Conservation (phyloP, 768 basidiomycete genomes). For the Lanmaoa rubissima region DNA sequence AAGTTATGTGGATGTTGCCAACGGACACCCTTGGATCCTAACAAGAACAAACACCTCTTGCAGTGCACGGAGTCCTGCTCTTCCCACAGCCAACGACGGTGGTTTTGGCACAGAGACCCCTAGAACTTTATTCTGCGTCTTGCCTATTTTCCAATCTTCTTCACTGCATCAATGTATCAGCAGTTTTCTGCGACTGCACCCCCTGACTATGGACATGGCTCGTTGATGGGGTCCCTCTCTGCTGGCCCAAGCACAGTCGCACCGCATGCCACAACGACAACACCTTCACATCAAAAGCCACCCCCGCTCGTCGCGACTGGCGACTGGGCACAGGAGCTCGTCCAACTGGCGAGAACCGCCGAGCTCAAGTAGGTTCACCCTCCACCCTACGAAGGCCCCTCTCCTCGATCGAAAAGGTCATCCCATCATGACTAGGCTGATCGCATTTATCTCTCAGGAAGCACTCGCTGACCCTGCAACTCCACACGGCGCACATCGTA, state of each 20-base stretch:
- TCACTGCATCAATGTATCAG: conserved; percentile 33
- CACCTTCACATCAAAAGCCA: conserved; percentile 27
- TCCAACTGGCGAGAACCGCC: conserved; percentile 83
- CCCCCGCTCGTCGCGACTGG: conserved; percentile 72
- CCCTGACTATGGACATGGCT: conserved; percentile 34
- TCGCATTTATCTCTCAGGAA: conserved; percentile 46
- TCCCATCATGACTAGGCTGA: conserved; percentile 11
- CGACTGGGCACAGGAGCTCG: conserved; percentile 85
- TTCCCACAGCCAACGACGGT: conserved; percentile 1
- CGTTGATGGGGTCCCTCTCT: conserved; percentile 32
- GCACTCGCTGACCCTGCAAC: conserved; percentile 77
- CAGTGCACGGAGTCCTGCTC: conserved; percentile 29
- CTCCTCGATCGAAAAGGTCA: not conserved
- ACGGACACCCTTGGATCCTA: conserved; percentile 22
- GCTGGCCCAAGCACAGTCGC: conserved; percentile 35
- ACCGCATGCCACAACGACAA: conserved; percentile 31
- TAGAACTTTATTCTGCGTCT: conserved; percentile 24
- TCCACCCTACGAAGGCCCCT: not conserved
- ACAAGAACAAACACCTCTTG: conserved; percentile 26
- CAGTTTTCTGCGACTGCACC: conserved; percentile 34
- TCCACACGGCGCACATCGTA: conserved; percentile 85
- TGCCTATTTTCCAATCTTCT: conserved; percentile 23
- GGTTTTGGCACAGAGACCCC: conserved; percentile 23
- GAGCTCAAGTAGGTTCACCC: conserved; percentile 72
- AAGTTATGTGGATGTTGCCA: no score